Percentiles rank a stretch among this genome's conserved stretches.
phyloP scores from a whole-genome alignment of 179 eudicot species.

The Pouteria campechiana region DNA sequence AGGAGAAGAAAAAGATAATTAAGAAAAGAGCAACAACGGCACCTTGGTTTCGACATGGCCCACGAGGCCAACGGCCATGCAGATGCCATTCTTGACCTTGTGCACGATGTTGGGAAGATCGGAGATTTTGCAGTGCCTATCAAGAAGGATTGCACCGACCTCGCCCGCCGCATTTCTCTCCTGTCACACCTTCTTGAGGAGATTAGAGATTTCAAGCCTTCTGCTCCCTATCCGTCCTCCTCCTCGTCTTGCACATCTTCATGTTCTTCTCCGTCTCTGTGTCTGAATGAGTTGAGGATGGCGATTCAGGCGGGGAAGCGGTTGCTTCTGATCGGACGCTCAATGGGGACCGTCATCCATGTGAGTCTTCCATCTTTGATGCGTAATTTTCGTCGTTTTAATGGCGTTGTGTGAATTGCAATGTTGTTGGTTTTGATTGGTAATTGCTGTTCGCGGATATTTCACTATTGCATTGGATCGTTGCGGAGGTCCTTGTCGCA shows the following conservation, averaged over 20 bases:
- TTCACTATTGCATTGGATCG: too few species aligned
- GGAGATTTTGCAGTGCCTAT: slow-evolving; percentile 21
- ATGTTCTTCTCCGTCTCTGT: slow-evolving; percentile 1
- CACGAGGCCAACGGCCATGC: slow-evolving; percentile 5
- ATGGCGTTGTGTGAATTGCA: too few species aligned
- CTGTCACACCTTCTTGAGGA: slow-evolving; percentile 31
- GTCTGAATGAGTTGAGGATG: slow-evolving; percentile 15
- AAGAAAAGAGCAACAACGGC: too few species aligned
- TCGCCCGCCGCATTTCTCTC: slow-evolving; percentile 21
- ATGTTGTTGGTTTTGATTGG: too few species aligned
- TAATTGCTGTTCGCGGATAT: too few species aligned
- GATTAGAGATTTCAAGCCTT: slow-evolving; percentile 15
- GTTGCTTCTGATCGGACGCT: slow-evolving; percentile 16
- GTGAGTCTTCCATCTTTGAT: too few species aligned
- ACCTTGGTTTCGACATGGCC: too few species aligned
- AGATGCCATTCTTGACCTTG: slow-evolving; percentile 11
- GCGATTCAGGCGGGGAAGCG: slow-evolving; percentile 22
- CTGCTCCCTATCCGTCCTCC: not conserved
- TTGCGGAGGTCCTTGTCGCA: too few species aligned
- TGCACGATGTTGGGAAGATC: slow-evolving; percentile 11
- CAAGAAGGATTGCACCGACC: slow-evolving; percentile 31
- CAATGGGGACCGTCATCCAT: too few species aligned
- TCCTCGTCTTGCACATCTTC: too few species aligned
- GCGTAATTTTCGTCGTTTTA: too few species aligned
- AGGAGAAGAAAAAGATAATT: too few species aligned